A percentile compares a stretch with the other conserved stretches of the same genome.
phyloP scores from a whole-genome alignment of 176 grass and related monocot species.

The Phoenix roebelenii region DNA sequence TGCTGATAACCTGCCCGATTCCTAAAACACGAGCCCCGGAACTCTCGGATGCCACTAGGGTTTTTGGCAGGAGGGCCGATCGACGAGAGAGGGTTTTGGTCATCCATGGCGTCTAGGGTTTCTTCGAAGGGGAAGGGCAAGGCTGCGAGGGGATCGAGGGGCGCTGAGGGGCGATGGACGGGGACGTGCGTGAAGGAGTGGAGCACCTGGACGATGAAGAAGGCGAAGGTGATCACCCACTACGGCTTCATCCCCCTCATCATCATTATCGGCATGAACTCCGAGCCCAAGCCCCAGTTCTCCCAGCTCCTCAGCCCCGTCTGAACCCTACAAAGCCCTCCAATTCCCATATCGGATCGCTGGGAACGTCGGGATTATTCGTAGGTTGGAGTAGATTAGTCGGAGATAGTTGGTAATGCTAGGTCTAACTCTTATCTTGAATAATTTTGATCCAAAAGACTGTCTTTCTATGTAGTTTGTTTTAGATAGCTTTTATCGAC shows the following conservation, averaged over 20 bases:
- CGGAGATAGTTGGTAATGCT: neutral
- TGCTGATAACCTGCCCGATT: no score
- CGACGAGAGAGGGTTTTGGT: neutral
- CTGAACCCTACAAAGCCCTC: conserved; percentile 19
- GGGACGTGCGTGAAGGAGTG: conserved; percentile 54
- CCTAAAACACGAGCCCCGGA: no score
- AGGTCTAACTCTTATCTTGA: no score
- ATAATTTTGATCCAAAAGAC: no score
- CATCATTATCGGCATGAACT: conserved; percentile 77
- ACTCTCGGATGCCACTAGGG: no score
- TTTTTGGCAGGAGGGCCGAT: no score
- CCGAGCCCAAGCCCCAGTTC: conserved; percentile 60
- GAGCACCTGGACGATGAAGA: conserved; percentile 82
- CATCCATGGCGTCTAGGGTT: conserved; percentile 12
- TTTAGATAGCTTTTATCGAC: no score
- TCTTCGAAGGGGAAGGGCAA: conserved; percentile 11
- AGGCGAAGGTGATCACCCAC: conserved; percentile 67
- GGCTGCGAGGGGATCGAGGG: conserved; percentile 3
- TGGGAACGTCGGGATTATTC: conserved; percentile 26
- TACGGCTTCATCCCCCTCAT: conserved; percentile 88
- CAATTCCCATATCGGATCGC: conserved; percentile 1
- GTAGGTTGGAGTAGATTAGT: conserved; percentile 3
- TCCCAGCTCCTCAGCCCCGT: conserved; percentile 62
- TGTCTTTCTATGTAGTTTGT: no score
- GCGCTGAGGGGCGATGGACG: neutral